Base-by-base conservation (phyloP, 1,139 yeast species). In the Candida smagusa region DNA sequence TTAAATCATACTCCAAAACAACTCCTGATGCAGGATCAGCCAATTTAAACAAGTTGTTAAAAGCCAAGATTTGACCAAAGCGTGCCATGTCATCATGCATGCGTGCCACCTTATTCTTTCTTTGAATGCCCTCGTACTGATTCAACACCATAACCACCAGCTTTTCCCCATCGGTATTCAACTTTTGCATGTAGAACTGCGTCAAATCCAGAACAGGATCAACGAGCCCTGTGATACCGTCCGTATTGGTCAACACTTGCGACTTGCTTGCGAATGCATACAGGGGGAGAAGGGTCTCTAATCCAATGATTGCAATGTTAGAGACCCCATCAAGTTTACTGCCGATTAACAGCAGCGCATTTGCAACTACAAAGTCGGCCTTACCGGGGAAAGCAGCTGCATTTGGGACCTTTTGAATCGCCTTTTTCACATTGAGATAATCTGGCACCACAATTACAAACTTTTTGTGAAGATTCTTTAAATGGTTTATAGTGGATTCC, bases 201-300 rank as follows among this genome's bases (percentile, higher is more conserved):
- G 47, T 38, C 31, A 62, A 46, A 40, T 61, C 65, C 30, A 48
- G 47, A 25, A 46, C 39, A 2, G 66, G 64, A 28, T 56, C 52
- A n/a, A 43, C 38, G 7, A 61, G 42, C 12, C 65, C 66, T 0
- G 54, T 35, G 6, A 53, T 37, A 11, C 37, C 36, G 6, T 39
- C 31, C 6, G 30, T 33, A 16, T 16, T 16, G 19, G 3, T 16
- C 19, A 16, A 16, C 19, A 16, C 19, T 5, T 16, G 19, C 22
- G 35, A 9, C n/a, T 9, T 12, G 25, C 24, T 19, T 12, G 35
- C 28, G 21, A 51, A 46, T 5, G 64, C 63, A 12, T 50, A 37
- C 36, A 56, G 59, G 2, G 61, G 61, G 11, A 56, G 37, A 7
- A 59, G 41, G 3, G 54, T 31, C 31, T 59, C 61, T 11, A 55